These are phyloP conservation scores for Solanum medicagineum DNA, from an alignment of 257 asterid genomes.

Conservation along the genomic window DNA sequence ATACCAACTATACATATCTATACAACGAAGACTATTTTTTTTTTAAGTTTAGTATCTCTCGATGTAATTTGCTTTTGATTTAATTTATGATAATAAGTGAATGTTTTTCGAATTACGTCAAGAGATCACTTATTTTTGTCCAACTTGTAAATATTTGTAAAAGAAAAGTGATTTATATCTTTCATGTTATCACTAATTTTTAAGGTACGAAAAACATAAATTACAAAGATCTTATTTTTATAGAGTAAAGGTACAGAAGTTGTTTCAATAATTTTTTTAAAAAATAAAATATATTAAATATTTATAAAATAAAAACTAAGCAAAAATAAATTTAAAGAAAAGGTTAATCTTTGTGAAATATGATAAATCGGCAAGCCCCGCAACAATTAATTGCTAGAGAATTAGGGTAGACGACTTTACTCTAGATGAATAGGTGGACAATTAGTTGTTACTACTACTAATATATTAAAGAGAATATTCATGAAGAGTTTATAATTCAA, in stretches of 20 bases:
- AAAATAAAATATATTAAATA: neutral
- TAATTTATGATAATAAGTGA: neutral
- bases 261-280: neutral
- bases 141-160: neutral
- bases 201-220: neutral
- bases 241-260: neutral
- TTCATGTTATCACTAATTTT: neutral
- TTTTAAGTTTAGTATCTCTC: too few relatives aligned
- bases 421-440: neutral
- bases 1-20: too few relatives aligned
- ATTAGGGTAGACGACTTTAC: neutral
- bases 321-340: neutral
- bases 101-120: too few relatives aligned
- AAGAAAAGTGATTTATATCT: neutral
- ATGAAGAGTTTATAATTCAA: neutral
- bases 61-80: neutral
- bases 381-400: neutral
- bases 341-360: neutral
- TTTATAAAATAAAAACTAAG: neutral
- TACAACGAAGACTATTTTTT: too few relatives aligned
- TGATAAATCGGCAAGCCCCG: neutral
- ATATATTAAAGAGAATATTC: neutral
- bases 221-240: neutral
- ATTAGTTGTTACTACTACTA: neutral
- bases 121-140: neutral